Evolutionary conservation across 176 grass and related monocot species (phyloP), one percentile per base, ranked within the genome.

Genomic region (Lolium rigidum): DNA sequence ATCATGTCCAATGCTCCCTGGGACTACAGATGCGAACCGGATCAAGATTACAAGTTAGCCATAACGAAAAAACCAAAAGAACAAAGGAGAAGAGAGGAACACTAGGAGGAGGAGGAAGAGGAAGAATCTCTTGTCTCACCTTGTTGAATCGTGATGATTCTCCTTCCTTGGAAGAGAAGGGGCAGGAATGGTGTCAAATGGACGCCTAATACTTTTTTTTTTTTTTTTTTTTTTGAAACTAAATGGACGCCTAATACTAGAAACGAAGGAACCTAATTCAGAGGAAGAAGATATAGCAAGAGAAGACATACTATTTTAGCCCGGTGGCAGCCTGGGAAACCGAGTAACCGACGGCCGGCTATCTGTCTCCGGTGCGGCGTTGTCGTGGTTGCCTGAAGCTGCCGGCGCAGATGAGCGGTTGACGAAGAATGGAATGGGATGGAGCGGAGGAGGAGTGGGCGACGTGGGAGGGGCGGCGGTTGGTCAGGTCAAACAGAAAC

Each of bases 281-380:
- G 9, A 6, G 9, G 17, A 50, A 17, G 38, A 63, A 55, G 26
- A 76, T 37, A 56, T 16, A 7, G 44, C 0, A 8, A 10, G 49
- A 35, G 73, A 20, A 0, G 13, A 31, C 14, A 16, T 59, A 59
- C 35, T 63, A 20, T 48, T 80, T 48, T 18, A n/a, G 44, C 21
- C 16, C 13, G 62, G 15, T 60, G 84, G 84, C 79, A 18, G 76
- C 37, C 51, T 31, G 69, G 6, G 85, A 82, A 82, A 82, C 70
- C 57, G 69, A 70, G 85, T 75, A 82, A 82, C 70, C 57, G 69
- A 70, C 69, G n/a, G 78, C 78, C 46, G 69, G 61, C 10, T 20
- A 25, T 7, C 1, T 0, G 17, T 57, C 38, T 44, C 77, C 57
- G 73, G 73, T 10, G 38, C 78, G 11, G 28, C 60, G 52, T 11